phyloP scores from a whole-genome alignment of 768 basidiomycete species.

The Termitomyces sp. region DNA sequence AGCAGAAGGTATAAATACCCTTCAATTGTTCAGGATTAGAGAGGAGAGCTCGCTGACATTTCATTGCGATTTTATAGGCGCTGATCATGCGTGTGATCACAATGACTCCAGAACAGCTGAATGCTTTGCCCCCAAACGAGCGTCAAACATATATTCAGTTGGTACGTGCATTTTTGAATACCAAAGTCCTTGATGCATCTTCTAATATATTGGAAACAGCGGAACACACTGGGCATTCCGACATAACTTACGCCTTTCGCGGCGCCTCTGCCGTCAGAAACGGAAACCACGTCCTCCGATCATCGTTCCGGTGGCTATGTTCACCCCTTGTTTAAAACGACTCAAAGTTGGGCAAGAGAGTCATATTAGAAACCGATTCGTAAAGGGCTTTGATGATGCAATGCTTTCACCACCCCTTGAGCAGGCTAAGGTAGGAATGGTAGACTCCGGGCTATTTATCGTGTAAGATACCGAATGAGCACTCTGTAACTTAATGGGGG shows the following conservation, averaged over 20 bases:
- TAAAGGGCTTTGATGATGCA: neutral
- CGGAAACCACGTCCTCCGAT: neutral
- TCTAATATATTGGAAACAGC: slow-evolving; percentile 17
- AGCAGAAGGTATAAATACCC: slow-evolving; percentile 51
- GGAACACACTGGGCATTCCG: slow-evolving; percentile 34
- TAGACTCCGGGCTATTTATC: too few species aligned
- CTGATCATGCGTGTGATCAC: slow-evolving; percentile 15
- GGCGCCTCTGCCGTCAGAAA: neutral
- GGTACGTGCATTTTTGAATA: slow-evolving; percentile 38
- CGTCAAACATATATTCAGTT: slow-evolving; percentile 77
- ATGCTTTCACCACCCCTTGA: neutral
- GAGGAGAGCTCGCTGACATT: neutral
- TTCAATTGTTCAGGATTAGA: slow-evolving; percentile 1
- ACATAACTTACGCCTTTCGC: slow-evolving; percentile 10
- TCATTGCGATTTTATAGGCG: neutral
- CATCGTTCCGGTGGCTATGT: neutral
- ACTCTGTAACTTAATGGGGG: too few species aligned
- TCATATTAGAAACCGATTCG: neutral
- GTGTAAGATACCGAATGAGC: neutral
- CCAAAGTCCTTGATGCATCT: neutral
- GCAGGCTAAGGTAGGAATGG: neutral
- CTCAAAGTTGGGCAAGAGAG: neutral
- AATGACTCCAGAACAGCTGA: slow-evolving; percentile 85
- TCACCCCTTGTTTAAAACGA: neutral
- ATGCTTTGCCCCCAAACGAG: slow-evolving; percentile 65